These are phyloP conservation scores for Starmerella apis DNA, from an alignment of 805 yeast genomes.

Conservation along the genomic window DNA sequence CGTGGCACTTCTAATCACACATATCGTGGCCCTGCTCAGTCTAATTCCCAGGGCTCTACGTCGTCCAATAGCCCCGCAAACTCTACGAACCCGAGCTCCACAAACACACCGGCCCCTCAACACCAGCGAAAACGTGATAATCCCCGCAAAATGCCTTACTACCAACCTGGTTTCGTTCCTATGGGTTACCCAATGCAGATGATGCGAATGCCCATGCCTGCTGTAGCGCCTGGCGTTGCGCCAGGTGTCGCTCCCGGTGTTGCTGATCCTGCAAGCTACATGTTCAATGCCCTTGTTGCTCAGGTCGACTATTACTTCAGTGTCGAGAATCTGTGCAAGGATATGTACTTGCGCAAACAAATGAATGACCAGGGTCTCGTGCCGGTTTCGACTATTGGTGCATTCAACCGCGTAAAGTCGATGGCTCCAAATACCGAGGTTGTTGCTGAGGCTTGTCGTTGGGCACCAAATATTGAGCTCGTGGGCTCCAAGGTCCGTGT, in stretches of 20 bases:
- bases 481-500: conserved; percentile 52
- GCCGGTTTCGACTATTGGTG: conserved; percentile 49
- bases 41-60: conserved; percentile 8
- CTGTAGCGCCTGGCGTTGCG: conserved; percentile 4
- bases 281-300: conserved; percentile 32
- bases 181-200: conserved; percentile 11
- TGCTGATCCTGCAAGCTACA: conserved; percentile 8
- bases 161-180: conserved; percentile 12
- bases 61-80: conserved; percentile 2
- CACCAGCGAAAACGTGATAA: conserved; percentile 5
- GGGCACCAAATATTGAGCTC: conserved; percentile 45
- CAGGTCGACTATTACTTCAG: conserved; percentile 90
- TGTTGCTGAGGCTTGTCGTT: conserved; percentile 46
- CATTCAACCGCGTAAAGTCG: conserved; percentile 65
- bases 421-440: conserved; percentile 47
- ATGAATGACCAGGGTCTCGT: conserved; percentile 73
- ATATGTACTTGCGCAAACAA: conserved; percentile 66
- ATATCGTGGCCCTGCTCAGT: neutral
- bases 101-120: conserved; percentile 5
- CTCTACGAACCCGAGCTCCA: conserved; percentile 4
- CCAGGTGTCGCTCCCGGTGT: conserved; percentile 1
- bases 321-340: conserved; percentile 75
- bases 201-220: conserved; percentile 14
- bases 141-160: conserved; percentile 9
- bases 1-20: neutral